Evolutionary conservation across 2,329 filamentous ascomycete species (phyloP).

Genomic region (Delphinella strobiligena): DNA sequence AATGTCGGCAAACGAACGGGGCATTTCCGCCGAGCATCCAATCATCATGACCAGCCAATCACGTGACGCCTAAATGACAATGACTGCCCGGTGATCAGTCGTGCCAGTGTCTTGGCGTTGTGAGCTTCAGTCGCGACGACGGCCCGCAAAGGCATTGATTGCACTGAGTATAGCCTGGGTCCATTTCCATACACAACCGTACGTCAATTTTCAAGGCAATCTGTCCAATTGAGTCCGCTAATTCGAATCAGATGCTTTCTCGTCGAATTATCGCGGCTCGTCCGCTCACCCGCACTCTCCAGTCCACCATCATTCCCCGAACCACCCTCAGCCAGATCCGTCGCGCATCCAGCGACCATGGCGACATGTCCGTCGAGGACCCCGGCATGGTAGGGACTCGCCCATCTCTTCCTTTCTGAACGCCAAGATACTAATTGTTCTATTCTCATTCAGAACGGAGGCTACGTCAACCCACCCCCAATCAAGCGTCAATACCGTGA

Average conservation of each 20-base stretch:
- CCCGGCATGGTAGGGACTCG: constrained; percentile 54
- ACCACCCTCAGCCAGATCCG: constrained; percentile 16
- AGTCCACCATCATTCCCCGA: constrained; percentile 19
- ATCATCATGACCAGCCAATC: not conserved
- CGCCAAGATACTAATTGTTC: constrained; percentile 11
- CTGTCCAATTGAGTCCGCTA: constrained; percentile 1
- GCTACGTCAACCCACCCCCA: constrained; percentile 65
- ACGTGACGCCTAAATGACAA: too few species aligned
- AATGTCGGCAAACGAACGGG: not conserved
- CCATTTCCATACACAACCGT: constrained; percentile 3
- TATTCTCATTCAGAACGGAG: constrained; percentile 53
- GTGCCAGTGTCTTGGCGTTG: too few species aligned
- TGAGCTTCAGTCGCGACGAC: too few species aligned
- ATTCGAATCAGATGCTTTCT: constrained; percentile 26
- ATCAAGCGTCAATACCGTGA: constrained; percentile 89
- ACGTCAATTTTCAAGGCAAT: not conserved
- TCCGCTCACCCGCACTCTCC: constrained; percentile 25
- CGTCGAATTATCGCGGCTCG: constrained; percentile 29
- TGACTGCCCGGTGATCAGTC: too few species aligned
- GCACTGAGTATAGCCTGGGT: too few species aligned
- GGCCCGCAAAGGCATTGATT: too few species aligned
- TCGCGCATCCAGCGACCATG: constrained; percentile 30
- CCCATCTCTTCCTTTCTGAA: not conserved
- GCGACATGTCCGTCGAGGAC: constrained; percentile 38
- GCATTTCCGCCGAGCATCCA: not conserved